Conservation (phyloP, 768 basidiomycete species). For the Amanita jacksonii region DNA sequence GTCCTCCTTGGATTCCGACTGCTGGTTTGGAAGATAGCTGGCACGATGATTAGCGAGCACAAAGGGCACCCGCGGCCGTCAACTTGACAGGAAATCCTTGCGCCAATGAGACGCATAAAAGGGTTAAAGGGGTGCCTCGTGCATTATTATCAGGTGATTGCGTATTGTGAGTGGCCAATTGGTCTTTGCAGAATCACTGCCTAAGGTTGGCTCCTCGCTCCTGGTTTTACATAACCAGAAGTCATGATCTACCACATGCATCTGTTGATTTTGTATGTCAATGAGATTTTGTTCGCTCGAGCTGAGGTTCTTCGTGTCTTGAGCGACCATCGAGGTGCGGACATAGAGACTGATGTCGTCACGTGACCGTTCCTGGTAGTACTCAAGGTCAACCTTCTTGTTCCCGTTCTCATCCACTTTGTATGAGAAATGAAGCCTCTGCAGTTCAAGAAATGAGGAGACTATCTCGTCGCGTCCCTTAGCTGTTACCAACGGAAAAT, state of each 20-base stretch:
- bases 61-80: too few relatives aligned
- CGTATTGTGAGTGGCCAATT: not conserved
- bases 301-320: not conserved
- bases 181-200: not conserved
- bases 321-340: not conserved
- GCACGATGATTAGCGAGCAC: too few relatives aligned
- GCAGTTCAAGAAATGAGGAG: not conserved
- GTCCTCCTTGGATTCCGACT: too few relatives aligned
- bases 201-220: not conserved
- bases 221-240: not conserved
- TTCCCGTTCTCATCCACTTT: not conserved
- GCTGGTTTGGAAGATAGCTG: too few relatives aligned
- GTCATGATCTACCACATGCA: not conserved
- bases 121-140: not conserved
- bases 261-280: not conserved
- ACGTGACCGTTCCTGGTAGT: not conserved
- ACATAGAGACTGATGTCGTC: slow-evolving; percentile 1
- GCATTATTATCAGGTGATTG: slow-evolving; percentile 3
- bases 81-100: not conserved
- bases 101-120: not conserved
- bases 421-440: not conserved
- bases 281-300: too few relatives aligned
- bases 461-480: not conserved
- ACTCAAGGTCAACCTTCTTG: not conserved
- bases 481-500: not conserved